Evolutionary conservation across 2,329 filamentous ascomycete species (phyloP).

Genomic region (Colletotrichum limetticola): DNA sequence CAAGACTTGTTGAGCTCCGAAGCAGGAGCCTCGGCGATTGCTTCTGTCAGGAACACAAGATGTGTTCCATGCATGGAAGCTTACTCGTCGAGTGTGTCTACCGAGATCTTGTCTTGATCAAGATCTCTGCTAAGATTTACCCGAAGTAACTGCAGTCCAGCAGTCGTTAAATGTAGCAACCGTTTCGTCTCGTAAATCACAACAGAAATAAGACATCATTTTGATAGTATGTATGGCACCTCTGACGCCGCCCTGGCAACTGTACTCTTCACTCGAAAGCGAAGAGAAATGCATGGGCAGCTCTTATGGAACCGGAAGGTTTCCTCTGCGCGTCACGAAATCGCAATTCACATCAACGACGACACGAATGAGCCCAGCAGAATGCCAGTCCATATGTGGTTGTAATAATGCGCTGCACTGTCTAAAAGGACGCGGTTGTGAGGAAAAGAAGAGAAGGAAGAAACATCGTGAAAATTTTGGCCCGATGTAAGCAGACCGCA

Average conservation of each 20-base stretch:
- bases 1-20: not conserved
- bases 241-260: conserved; percentile 84
- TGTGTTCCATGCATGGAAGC: conserved; percentile 16
- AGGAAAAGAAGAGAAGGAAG: conserved; percentile 54
- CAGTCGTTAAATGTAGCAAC: not conserved
- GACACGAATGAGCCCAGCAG: conserved; percentile 69
- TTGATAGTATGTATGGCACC: conserved; percentile 71
- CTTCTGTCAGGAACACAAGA: not conserved
- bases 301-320: conserved; percentile 72
- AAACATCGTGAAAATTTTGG: conserved; percentile 31
- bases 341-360: conserved; percentile 66
- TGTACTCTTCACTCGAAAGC: conserved; percentile 48
- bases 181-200: not conserved
- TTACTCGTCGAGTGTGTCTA: not conserved
- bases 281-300: conserved; percentile 67
- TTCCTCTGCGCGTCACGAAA: conserved; percentile 61
- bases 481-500: conserved; percentile 17
- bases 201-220: not conserved
- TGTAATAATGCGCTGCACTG: conserved; percentile 82
- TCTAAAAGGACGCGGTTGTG: conserved; percentile 80
- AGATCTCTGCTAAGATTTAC: not conserved
- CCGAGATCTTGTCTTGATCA: not conserved
- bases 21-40: conserved; percentile 13
- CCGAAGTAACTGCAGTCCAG: not conserved
- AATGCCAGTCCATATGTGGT: conserved; percentile 71